Conservation (phyloP, 257 asterid species). For the Ligustrum vulgare region DNA sequence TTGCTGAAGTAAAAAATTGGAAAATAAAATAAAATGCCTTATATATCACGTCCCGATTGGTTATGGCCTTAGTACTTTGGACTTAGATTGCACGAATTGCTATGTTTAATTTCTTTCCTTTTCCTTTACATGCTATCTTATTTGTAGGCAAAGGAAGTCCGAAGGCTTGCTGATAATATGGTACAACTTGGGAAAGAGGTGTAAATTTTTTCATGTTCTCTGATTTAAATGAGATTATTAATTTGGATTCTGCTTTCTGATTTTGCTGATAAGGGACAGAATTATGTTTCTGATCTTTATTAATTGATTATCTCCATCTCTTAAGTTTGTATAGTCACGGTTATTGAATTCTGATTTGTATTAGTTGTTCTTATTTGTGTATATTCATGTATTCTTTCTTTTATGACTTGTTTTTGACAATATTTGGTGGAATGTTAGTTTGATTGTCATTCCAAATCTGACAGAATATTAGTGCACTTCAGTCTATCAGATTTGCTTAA, state of each 20-base stretch:
- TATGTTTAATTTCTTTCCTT: background rate
- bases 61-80: background rate
- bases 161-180: constrained; percentile 95
- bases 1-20: no score
- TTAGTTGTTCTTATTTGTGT: background rate
- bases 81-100: constrained; percentile 1
- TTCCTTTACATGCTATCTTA: constrained; percentile 4
- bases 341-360: no score
- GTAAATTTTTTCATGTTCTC: constrained; percentile 11
- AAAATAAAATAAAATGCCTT: no score
- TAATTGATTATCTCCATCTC: background rate
- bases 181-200: constrained; percentile 98
- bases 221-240: background rate
- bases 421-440: background rate
- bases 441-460: background rate
- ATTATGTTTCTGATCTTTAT: background rate
- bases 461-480: background rate
- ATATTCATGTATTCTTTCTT: background rate
- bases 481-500: background rate
- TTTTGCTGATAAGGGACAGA: background rate
- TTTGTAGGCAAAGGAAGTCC: constrained; percentile 87
- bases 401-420: background rate
- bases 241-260: constrained; percentile 1
- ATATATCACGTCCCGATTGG: no score
- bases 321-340: no score